A percentile compares a stretch with the other conserved stretches of the same genome.
Conservation (phyloP, 306 rosid species). For the Medicago lupulina region DNA sequence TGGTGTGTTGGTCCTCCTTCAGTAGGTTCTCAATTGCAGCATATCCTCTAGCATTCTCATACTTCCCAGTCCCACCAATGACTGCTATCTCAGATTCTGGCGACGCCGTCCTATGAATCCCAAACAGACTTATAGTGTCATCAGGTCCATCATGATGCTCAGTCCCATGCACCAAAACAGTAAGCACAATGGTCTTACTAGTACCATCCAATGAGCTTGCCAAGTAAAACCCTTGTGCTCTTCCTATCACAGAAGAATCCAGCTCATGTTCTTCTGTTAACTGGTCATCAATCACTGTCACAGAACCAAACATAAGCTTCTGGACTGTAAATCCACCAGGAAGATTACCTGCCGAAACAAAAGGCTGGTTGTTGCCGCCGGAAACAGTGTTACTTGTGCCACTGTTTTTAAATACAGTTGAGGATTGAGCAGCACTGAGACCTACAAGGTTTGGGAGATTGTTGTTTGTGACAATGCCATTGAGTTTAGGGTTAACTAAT, state of each 20-base stretch:
- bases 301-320: conserved; percentile 81
- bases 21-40: conserved; percentile 70
- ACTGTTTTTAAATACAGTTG: conserved; percentile 66
- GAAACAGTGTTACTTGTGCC: conserved; percentile 62
- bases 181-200: conserved; percentile 64
- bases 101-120: conserved; percentile 77
- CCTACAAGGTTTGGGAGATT: conserved; percentile 71
- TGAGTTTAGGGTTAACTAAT: conserved; percentile 56
- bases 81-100: conserved; percentile 69
- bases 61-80: conserved; percentile 86
- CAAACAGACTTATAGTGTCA: conserved; percentile 76
- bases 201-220: conserved; percentile 86
- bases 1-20: conserved; percentile 68
- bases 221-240: conserved; percentile 74
- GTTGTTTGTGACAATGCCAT: conserved; percentile 68
- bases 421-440: conserved; percentile 64
- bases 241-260: conserved; percentile 65
- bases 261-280: conserved; percentile 71
- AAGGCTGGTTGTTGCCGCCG: conserved; percentile 59
- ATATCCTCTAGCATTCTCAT: conserved; percentile 76
- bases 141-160: conserved; percentile 55
- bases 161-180: conserved; percentile 50
- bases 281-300: conserved; percentile 72
- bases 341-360: conserved; percentile 79
- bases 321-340: conserved; percentile 68